Evolutionary conservation across 2,329 filamentous ascomycete species (phyloP).

Genomic region (Sclerotinia sclerotiorum): DNA sequence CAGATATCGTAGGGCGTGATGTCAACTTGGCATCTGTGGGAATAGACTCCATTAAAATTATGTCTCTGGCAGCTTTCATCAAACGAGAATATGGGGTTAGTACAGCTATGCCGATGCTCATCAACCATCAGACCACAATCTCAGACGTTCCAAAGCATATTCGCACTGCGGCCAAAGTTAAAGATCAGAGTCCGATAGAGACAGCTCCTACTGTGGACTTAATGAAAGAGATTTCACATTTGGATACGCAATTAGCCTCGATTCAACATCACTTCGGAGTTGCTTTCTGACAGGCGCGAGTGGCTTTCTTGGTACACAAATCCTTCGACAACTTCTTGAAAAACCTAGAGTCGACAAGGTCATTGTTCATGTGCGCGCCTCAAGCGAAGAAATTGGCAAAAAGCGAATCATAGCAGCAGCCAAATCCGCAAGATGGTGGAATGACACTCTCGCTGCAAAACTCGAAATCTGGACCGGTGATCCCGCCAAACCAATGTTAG

Average conservation of each 20-base stretch:
- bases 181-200: background rate
- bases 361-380: slow-evolving; percentile 12
- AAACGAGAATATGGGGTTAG: slow-evolving; percentile 18
- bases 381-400: background rate
- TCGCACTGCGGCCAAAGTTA: background rate
- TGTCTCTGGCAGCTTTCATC: slow-evolving; percentile 23
- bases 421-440: slow-evolving; percentile 18
- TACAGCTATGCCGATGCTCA: slow-evolving; percentile 16
- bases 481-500: slow-evolving; percentile 71
- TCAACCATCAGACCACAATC: slow-evolving; percentile 20
- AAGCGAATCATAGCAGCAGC: slow-evolving; percentile 11
- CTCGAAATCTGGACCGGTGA: slow-evolving; percentile 52
- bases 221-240: slow-evolving; percentile 5
- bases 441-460: slow-evolving; percentile 5
- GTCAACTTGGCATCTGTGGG: slow-evolving; percentile 16
- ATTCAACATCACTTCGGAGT: slow-evolving; percentile 10
- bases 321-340: slow-evolving; percentile 9
- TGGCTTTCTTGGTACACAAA: slow-evolving; percentile 12
- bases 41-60: slow-evolving; percentile 26
- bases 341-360: slow-evolving; percentile 5
- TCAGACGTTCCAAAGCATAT: slow-evolving; percentile 21
- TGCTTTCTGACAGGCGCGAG: slow-evolving; percentile 13
- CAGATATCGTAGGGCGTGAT: slow-evolving; percentile 13
- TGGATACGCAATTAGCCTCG: slow-evolving; percentile 9
- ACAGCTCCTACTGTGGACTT: background rate